Base-by-base conservation (phyloP, 495 filamentous ascomycete species). In the Daldinia childiae region DNA sequence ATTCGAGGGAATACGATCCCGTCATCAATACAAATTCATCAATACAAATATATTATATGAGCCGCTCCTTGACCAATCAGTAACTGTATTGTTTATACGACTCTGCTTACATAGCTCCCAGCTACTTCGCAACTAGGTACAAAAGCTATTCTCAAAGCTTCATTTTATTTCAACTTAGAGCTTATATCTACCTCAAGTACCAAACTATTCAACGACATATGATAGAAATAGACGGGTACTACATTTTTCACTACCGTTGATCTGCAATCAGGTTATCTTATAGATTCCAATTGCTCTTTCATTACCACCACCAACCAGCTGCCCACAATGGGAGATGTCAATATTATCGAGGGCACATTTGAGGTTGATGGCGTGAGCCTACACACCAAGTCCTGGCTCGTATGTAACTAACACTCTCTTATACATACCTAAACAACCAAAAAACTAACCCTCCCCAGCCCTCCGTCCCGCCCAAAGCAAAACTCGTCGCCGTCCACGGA, bases 331-430 rank as follows among this genome's bases (percentile, higher is more conserved):
- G 75, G 27, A 41, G 60, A 55, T 19, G 54, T 79, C 1, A 74
- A 78, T 38, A 75, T 80, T 71, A 72, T 77, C 24, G 87, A 90
- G 66, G 83, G 83, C n/a, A 83, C 79, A n/a, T 79, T 87, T 36
- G 59, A 79, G 7, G 69, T 85, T n/a, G 90, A 89, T 63, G 89
- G 87, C 51, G 77, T 79, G 11, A 84, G 82, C 71, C 82, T 96
- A 48, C 95, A 92, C 82, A 92, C 91, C 56, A 97, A 96, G 78
- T 92, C 90, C 39, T 97, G 93, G 93, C 89, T 87, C 82, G 93
- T 95, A 76, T 70, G 85, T 83, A 2, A 2, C 3, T 27, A 27
- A 59, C 34, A 50, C 26, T 59, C 51, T 32, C 17, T 21, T 24
- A 51, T 24, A 51, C 12, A 51, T 54, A 26, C 8, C 7, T 32